Conservation (phyloP, 2,329 filamentous ascomycete species). For the Colletotrichum sp. region DNA sequence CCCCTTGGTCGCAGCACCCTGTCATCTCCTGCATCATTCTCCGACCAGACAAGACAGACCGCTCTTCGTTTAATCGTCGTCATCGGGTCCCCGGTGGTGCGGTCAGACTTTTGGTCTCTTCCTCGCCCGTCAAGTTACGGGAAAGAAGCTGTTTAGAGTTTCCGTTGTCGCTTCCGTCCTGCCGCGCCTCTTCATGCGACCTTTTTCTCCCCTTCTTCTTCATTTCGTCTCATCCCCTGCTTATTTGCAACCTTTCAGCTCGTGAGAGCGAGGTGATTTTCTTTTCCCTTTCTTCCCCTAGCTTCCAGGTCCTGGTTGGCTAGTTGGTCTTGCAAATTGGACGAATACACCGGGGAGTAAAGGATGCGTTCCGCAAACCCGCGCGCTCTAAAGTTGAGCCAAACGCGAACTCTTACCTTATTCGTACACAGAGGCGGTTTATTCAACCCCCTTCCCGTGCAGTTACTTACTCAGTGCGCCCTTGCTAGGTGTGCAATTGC, state of each 20-base stretch:
- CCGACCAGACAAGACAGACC: neutral
- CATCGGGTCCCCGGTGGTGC: neutral
- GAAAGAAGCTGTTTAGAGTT: neutral
- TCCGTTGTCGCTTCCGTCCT: neutral
- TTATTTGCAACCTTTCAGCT: neutral
- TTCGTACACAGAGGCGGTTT: neutral
- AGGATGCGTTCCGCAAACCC: neutral
- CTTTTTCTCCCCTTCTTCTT: neutral
- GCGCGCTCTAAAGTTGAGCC: neutral
- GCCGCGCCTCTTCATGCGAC: neutral
- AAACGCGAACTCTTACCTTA: conserved; percentile 1
- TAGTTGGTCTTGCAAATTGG: neutral
- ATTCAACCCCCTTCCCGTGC: neutral
- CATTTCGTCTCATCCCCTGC: neutral
- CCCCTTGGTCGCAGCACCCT: neutral
- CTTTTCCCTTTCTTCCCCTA: neutral
- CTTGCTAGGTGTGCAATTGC: neutral
- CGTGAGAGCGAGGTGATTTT: neutral
- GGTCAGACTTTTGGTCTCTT: neutral
- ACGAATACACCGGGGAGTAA: neutral
- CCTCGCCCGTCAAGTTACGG: neutral
- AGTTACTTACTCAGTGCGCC: neutral
- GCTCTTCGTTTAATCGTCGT: neutral
- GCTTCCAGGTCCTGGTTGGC: neutral
- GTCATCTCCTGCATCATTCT: neutral